A percentile compares a stretch with the other conserved stretches of the same genome.
Conservation (phyloP, 129 eudicot genomes). For the Flaveria bidentis region DNA sequence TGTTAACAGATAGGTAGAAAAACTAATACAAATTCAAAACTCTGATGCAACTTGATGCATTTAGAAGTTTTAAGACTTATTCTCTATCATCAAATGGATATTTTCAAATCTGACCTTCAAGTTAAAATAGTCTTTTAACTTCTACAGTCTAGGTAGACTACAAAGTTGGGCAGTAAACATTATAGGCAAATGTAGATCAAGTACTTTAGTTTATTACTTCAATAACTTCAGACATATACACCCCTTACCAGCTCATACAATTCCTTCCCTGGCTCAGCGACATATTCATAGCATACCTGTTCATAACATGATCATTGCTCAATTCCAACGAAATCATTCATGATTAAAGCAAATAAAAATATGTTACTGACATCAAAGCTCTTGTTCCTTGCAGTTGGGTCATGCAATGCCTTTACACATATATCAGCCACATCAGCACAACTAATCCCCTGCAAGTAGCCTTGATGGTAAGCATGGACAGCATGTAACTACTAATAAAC, state of each 20-base stretch:
- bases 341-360: slow-evolving; percentile 4
- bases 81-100: background rate
- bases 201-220: background rate
- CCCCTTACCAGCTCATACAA: slow-evolving; percentile 83
- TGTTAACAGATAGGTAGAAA: background rate
- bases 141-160: no score
- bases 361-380: slow-evolving; percentile 83
- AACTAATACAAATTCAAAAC: background rate
- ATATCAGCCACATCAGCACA: slow-evolving; percentile 99
- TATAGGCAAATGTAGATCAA: background rate
- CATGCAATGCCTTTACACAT: slow-evolving; percentile 96
- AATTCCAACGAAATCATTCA: slow-evolving; percentile 17
- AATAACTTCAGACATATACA: background rate
- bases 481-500: background rate
- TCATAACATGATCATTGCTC: slow-evolving; percentile 20
- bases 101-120: background rate
- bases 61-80: background rate
- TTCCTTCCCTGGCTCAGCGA: slow-evolving; percentile 94
- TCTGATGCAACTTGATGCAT: background rate
- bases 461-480: slow-evolving; percentile 15
- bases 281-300: slow-evolving; percentile 95
- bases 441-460: slow-evolving; percentile 74
- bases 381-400: slow-evolving; percentile 96
- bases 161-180: background rate
- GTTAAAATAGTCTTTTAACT: background rate